Evolutionary conservation across 73 alveolate species (phyloP).

Genomic region (Stentor roeselii): DNA sequence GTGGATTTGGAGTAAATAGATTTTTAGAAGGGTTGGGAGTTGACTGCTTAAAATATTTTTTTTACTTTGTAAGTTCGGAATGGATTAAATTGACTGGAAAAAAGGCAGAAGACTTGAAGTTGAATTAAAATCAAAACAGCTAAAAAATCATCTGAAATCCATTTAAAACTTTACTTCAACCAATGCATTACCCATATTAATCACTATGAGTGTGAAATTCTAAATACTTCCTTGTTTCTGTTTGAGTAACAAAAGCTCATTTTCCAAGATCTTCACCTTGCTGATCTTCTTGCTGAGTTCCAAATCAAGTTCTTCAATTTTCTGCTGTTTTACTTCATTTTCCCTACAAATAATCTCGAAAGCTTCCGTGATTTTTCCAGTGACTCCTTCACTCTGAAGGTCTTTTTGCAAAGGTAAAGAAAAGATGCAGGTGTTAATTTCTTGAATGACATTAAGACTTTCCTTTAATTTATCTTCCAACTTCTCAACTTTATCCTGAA

Average conservation of each 20-base stretch:
- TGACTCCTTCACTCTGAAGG: background rate
- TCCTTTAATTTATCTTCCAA: background rate
- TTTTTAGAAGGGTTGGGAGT: no score
- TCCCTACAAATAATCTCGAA: background rate
- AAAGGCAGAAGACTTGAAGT: no score
- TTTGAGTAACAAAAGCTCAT: background rate
- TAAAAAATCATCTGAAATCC: no score
- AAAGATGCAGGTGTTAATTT: background rate
- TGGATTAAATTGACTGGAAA: no score
- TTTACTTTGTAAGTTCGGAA: no score
- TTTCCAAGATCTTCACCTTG: background rate
- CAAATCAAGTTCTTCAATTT: background rate
- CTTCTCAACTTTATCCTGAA: background rate
- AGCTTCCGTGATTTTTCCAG: background rate
- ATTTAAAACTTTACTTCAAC: no score
- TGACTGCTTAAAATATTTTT: no score
- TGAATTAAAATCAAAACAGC: no score
- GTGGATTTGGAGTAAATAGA: no score
- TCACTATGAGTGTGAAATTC: no score
- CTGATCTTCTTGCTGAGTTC: background rate
- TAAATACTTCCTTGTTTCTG: background rate
- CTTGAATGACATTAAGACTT: background rate
- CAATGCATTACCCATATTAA: no score
- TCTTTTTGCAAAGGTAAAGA: background rate
- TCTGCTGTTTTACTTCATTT: background rate